Evolutionary conservation across 257 asterid species (phyloP).

Genomic region (Mentha longifolia): DNA sequence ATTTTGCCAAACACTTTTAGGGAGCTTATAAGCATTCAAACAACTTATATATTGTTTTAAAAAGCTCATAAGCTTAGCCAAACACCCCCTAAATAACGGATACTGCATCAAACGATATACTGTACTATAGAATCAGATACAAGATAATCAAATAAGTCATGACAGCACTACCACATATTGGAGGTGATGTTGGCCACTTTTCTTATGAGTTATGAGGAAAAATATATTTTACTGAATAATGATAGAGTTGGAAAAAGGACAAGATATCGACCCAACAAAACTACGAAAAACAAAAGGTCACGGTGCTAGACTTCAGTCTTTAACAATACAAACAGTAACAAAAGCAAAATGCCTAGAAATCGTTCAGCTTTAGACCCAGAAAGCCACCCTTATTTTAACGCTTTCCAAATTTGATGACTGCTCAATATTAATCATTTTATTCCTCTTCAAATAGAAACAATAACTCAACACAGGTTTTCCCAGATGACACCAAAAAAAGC

Average conservation of each 20-base stretch:
- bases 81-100: not conserved
- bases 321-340: not conserved
- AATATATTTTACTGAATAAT: not conserved
- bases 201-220: too few species aligned
- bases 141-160: not conserved
- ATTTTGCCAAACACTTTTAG: too few species aligned
- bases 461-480: not conserved
- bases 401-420: not conserved
- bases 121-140: not conserved
- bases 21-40: too few species aligned
- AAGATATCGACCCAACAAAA: not conserved
- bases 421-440: not conserved
- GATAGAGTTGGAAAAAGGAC: not conserved
- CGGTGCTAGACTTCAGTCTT: not conserved
- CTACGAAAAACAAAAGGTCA: not conserved
- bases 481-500: not conserved
- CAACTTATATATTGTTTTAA: too few species aligned
- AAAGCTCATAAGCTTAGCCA: too few species aligned
- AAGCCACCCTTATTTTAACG: not conserved
- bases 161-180: not conserved
- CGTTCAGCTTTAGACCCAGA: not conserved
- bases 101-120: not conserved
- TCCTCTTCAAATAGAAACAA: not conserved
- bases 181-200: not conserved
- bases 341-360: not conserved